Base-by-base conservation (phyloP, 2,329 filamentous ascomycete species). In the Colletotrichum sp. region DNA sequence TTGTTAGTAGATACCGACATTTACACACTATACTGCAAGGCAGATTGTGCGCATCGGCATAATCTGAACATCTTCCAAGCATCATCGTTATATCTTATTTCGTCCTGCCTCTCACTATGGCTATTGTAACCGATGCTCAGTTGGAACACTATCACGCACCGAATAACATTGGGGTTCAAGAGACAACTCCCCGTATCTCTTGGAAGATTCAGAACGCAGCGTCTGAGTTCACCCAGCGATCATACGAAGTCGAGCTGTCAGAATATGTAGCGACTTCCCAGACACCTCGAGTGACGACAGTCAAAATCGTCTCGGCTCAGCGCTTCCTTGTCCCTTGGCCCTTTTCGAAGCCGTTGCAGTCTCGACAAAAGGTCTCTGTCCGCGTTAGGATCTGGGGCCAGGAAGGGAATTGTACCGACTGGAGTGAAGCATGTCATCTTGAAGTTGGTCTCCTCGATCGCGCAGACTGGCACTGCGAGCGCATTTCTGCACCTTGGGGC, bases 271-370 rank as follows among this genome's bases (percentile, higher is more conserved):
- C 48, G 21, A 55, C 1, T 24, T 4, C 7, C 34, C 15, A 26
- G 36, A 2, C 2, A 15, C n/a, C 12, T 13, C 61, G 16, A 65
- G 61, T 43, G 15, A 18, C 61, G 61, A 43, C 34, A 28, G 61
- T 30, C 10, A 30, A 43, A 65, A 16, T 18, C 4, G 24, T 18
- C 34, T 65, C 61, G 5, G 8, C 32, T 7, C 32, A 21, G n/a
- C 18, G 18, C 21, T 26, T 4, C 2, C 26, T 52, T 16, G 32
- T 88, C 0, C 84, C 85, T 0, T 90, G 88, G 88, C 87, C 87
- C 0, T 82, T 32, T 13, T 24, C 82, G 6, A 72, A 78, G 3
- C 79, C 82, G 1, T 79, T 87, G 0, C 71, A 71, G 2, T 81
- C 82, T 2, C 72, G 82, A 1, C 81, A 86, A 55, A 78, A 79